Base-by-base conservation (phyloP, 345 rosid genomes). In the Lumnitzera littorea region DNA sequence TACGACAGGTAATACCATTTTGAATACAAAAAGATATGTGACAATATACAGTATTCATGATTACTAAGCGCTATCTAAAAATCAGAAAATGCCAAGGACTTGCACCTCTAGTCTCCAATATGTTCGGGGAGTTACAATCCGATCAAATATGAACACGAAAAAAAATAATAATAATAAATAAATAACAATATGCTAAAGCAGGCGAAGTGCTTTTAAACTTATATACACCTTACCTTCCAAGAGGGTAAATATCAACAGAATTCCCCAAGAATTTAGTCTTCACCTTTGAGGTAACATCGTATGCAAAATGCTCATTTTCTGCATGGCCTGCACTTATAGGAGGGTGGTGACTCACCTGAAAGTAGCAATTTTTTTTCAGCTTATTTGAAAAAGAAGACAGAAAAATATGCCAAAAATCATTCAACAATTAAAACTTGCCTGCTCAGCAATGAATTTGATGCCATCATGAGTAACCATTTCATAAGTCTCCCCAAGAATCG, bases 311-410 rank as follows among this genome's bases (percentile, higher is more conserved):
- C 29, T 91, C 91, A 62, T 83, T 89, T 78, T 89, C 96, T 17
- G 91, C 95, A 62, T 89, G 98, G 23, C 89, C 98, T 24, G 91
- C 92, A 82, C 98, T 85, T 72, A 89, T 85, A 16, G 98, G 98
- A 49, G 98, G 98, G 67, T 91, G 92, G 78, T 91, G 98, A 67
- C 92, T 76, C 27, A 91, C 95, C 98, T 89, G 77, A 72, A 67
- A 82, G 6, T 50, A 5, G 31, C 31, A 27, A 27, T 27, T 27
- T 27, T 27, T 27, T 9, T 36, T 36, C 43, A 36, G 43, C 43
- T 36, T 5, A 36, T 36, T 36, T 36, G 1, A 36, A 36, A 5
- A 36, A 36, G 9, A 36, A 36, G 43, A 9, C 43, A 36, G 43
- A 9, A 36, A 36, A 36, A 36, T 0, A 36, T 36, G 43, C 43